Base-by-base conservation (phyloP, 1,284 basidiomycete species). In the Moniliella sp. region DNA sequence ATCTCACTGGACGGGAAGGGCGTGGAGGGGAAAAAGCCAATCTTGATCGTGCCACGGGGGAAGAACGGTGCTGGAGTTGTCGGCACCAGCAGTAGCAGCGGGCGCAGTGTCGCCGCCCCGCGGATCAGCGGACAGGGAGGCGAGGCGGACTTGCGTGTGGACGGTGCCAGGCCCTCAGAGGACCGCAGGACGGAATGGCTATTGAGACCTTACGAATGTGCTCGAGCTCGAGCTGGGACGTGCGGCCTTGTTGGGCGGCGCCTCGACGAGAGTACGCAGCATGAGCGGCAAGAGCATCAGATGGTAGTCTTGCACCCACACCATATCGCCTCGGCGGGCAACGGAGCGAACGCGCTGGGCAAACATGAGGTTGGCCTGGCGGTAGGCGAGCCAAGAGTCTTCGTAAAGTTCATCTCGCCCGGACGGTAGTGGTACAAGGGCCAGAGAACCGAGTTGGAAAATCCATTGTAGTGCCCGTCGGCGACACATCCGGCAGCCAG, bases 391-490 rank as follows among this genome's bases (percentile, higher is more conserved):
- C 88, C 88, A 97, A 63, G 94, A 81, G 55, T 78, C 79, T 65
- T 93, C 83, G 64, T 94, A 18, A 10, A 36, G 32, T 11, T 3
- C 18, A 10, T 10, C 46, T 57, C 53, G 7, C 56, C 53, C 0
- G 48, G 46, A 61, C 93, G 86, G 64, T 94, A 97, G 63, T 97
- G 88, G 70, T 97, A 94, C 28, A 99, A 69, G 0, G 88, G 88
- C 88, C 88, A 99, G 25, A 99, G 73, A 63, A 99, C 97, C 31
- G 83, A 91, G 67, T 99, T 99, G 46, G 83, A 88, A 69, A 99
- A 97, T n/a, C 65, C 65, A 54, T 94, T 97, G 69, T 97, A 99
- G 63, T 94, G 88, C 34, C 77, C 73, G 63, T 99, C 91, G 9
- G 91, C 88, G 40, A 99, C 48, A 94, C 88, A 58, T 94, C 88